Evolutionary conservation across 305 asterid species (phyloP), one percentile per base, ranked within the genome.

Genomic region (Withania somnifera): DNA sequence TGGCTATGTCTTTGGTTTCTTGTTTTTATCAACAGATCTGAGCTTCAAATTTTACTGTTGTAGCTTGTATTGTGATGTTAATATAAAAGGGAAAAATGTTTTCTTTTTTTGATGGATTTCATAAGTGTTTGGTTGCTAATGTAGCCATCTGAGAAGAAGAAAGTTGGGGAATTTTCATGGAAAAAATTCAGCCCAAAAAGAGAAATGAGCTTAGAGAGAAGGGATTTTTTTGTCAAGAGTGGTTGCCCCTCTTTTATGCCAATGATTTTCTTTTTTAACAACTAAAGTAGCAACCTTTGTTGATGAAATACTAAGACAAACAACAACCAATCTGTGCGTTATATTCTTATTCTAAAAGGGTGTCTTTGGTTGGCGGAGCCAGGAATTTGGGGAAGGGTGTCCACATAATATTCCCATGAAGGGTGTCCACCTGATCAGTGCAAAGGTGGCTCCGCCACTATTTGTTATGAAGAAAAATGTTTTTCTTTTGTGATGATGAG

Each of bases 211-310:
- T 22, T 26, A 60, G 68, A 60, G 68, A 60, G 11, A 60, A 13
- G 19, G 68, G 38, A 60, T 13, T 11, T 13, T 22, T 69, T 69
- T 45, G 14, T 24, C 0, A 76, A 76, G 88, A 84, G 85, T 84
- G 84, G 90, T 83, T 83, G 86, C 84, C 87, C 78, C 83, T 85
- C 71, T 82, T 56, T 64, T 30, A 32, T 11, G 40, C 85, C 86
- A 11, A 14, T 86, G 83, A 83, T 56, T 78, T 51, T 36, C 76
- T 36, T 34, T 66, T n/a, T 11, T 36, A 28, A 5, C 13, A 38
- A 51, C 53, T 36, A 68, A 52, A 50, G 22, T 82, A 82, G 75
- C 84, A 75, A 2, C 84, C 82, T 71, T 71, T 67, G 76, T 4
- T 10, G 2, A 36, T 36, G 76, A 36, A 34, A n/a, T 66, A 36